Conservation (phyloP, 1,284 basidiomycete genomes). For the Leccinum solheimii region DNA sequence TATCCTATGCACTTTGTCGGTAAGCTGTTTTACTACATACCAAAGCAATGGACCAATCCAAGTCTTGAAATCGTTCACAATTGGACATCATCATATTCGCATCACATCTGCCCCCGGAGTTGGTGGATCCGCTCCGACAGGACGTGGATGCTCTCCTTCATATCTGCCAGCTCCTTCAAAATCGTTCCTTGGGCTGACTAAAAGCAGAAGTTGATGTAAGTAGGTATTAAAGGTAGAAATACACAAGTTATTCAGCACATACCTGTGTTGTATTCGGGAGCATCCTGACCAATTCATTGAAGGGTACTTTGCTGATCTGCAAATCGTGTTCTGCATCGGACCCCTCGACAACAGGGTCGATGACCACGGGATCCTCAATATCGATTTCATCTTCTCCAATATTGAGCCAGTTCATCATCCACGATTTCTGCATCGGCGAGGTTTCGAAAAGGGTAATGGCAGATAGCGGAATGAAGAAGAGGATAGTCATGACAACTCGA, state of each 20-base stretch:
- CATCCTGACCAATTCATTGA: constrained; percentile 69
- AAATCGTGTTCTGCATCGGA: constrained; percentile 54
- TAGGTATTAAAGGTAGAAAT: constrained; percentile 7
- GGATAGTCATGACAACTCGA: constrained; percentile 67
- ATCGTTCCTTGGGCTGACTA: constrained; percentile 75
- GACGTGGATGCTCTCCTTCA: constrained; percentile 58
- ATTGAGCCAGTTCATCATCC: constrained; percentile 69
- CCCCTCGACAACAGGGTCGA: constrained; percentile 65
- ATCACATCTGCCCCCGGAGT: constrained; percentile 16
- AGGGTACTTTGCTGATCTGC: constrained; percentile 74
- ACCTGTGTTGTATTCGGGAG: constrained; percentile 81
- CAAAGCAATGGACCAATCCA: neutral
- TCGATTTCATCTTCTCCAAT: constrained; percentile 62
- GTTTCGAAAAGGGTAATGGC: constrained; percentile 79
- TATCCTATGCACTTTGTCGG: neutral
- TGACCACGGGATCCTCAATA: constrained; percentile 54
- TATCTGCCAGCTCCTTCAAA: constrained; percentile 59
- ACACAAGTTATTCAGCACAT: constrained; percentile 26
- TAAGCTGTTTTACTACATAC: constrained; percentile 1
- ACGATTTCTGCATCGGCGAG: constrained; percentile 53
- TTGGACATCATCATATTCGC: neutral
- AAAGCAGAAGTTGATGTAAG: constrained; percentile 1
- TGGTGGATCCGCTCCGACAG: constrained; percentile 54
- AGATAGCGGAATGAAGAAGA: constrained; percentile 82
- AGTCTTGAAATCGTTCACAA: neutral